A percentile compares a stretch with the other conserved stretches of the same genome.
These are phyloP conservation scores for Plasmodium blacklocki DNA, from an alignment of 169 alveolate species.

Conservation along the genomic window DNA sequence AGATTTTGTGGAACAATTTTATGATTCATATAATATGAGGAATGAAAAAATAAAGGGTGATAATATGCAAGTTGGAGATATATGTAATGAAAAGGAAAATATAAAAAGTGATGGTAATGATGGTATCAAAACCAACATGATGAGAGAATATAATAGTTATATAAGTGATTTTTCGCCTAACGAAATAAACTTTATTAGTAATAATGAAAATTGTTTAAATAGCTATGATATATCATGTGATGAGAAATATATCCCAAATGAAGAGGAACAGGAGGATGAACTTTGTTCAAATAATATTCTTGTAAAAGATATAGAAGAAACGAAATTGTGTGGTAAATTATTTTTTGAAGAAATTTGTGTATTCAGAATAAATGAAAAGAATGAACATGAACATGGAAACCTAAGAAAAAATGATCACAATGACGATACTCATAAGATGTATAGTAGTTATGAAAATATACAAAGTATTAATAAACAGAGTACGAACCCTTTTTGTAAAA, in stretches of 20 bases:
- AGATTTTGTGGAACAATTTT: not conserved
- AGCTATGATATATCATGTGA: conserved; percentile 5
- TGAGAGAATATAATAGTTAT: too few species aligned
- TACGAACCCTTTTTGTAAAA: too few species aligned
- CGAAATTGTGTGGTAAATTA: conserved; percentile 19
- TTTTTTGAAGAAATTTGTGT: conserved; percentile 63
- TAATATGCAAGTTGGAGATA: not conserved
- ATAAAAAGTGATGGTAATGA: not conserved
- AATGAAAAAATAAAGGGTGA: not conserved
- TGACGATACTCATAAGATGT: not conserved
- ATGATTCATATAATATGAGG: not conserved
- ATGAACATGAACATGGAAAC: not conserved
- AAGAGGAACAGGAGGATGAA: not conserved
- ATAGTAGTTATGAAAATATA: not conserved
- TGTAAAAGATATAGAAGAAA: conserved; percentile 51
- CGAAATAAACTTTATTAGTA: conserved; percentile 18
- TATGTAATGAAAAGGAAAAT: not conserved
- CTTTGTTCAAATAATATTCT: conserved; percentile 18
- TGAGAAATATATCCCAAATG: not conserved
- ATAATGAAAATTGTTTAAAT: conserved; percentile 8
- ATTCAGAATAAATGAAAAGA: conserved; percentile 31
- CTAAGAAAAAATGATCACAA: not conserved
- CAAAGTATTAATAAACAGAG: too few species aligned
- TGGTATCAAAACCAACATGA: not conserved
- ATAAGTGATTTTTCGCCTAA: too few species aligned